Evolutionary conservation across 352 stramenopile species (phyloP).

Genomic region (Lagenidium giganteum): DNA sequence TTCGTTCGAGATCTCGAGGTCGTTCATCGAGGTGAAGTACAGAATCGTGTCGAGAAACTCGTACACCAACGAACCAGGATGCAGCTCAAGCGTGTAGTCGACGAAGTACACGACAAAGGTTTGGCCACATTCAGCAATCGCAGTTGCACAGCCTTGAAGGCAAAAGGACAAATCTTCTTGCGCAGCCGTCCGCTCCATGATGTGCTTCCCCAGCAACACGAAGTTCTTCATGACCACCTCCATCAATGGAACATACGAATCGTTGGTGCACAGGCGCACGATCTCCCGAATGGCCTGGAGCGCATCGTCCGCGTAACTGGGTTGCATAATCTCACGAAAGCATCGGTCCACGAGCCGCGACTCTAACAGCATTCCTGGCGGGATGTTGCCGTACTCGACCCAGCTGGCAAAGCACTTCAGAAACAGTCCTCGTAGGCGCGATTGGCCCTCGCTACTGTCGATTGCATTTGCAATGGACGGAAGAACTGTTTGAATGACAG

Average conservation of each 20-base stretch:
- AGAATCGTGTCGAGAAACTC: conserved; percentile 71
- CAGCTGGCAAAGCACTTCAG: conserved; percentile 66
- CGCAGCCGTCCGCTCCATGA: conserved; percentile 27
- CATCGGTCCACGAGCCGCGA: conserved; percentile 48
- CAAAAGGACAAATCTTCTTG: conserved; percentile 34
- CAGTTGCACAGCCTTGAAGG: conserved; percentile 39
- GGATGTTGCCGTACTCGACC: conserved; percentile 66
- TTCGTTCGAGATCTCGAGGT: conserved; percentile 67
- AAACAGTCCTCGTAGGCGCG: conserved; percentile 36
- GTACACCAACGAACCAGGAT: conserved; percentile 61
- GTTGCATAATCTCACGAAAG: conserved; percentile 45
- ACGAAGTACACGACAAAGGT: conserved; percentile 77
- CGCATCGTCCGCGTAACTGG: conserved; percentile 32
- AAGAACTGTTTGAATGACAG: conserved; percentile 57
- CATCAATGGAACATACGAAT: conserved; percentile 65
- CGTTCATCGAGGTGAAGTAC: conserved; percentile 57
- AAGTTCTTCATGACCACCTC: conserved; percentile 77
- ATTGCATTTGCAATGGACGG: conserved; percentile 51
- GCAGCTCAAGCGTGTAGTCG: conserved; percentile 58
- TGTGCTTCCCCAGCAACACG: conserved; percentile 56
- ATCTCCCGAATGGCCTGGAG: conserved; percentile 65
- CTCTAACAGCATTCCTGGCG: conserved; percentile 49
- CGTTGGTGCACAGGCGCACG: conserved; percentile 48
- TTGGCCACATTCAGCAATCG: conserved; percentile 72
- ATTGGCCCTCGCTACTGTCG: conserved; percentile 45